Evolutionary conservation across 169 alveolate genomes (phyloP).

Genomic region (Eimeria brunetti): DNA sequence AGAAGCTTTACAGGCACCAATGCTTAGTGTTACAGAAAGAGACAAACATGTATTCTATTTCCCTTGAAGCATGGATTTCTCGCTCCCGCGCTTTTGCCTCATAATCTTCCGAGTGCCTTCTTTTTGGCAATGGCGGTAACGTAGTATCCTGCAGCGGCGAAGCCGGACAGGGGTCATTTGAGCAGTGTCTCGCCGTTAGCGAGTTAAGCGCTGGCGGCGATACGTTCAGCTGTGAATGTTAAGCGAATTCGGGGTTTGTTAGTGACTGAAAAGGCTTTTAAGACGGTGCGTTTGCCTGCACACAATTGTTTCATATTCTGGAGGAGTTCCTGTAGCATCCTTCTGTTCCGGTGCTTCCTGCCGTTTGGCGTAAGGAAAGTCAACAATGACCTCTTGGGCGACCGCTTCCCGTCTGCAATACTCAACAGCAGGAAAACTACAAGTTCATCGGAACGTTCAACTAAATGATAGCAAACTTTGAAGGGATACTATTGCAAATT

Average conservation of each 20-base stretch:
- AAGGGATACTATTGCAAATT: neutral
- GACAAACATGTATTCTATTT: constrained; percentile 45
- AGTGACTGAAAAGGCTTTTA: neutral
- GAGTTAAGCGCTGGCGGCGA: neutral
- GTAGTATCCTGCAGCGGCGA: constrained; percentile 28
- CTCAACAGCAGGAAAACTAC: neutral
- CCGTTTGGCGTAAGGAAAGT: constrained; percentile 37
- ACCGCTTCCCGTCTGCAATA: constrained; percentile 20
- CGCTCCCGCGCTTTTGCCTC: constrained; percentile 21
- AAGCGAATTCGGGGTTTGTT: neutral
- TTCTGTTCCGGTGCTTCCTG: constrained; percentile 1
- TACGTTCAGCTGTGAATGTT: neutral
- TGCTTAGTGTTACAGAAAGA: neutral
- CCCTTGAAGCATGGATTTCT: neutral
- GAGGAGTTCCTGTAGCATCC: neutral
- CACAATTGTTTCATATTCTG: constrained; percentile 55
- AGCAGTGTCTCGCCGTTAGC: neutral
- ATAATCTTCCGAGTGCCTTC: neutral
- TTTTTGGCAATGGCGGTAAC: constrained; percentile 15
- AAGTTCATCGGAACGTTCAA: neutral
- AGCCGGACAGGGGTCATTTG: neutral
- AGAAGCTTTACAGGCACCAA: neutral
- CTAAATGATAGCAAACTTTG: neutral
- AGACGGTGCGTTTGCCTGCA: neutral
- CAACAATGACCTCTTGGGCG: constrained; percentile 61